These are phyloP conservation scores for Trichoderma brevicompactum DNA, from an alignment of 2,329 filamentous ascomycete species.

Conservation along the genomic window DNA sequence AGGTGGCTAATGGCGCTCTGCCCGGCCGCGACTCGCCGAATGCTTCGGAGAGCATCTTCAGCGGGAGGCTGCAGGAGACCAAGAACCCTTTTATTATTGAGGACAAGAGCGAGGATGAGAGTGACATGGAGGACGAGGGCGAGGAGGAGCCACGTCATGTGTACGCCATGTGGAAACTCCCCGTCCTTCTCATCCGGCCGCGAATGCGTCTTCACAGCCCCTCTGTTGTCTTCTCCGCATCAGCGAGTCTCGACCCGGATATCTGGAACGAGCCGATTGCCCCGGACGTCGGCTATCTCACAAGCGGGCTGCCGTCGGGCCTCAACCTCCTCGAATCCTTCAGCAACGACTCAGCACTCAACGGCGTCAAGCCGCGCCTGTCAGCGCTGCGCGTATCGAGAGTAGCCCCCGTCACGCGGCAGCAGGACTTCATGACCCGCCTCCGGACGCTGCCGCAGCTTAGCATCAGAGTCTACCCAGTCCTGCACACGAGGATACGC, in stretches of 20 bases:
- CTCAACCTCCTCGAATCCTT: conserved; percentile 80
- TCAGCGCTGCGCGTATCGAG: conserved; percentile 76
- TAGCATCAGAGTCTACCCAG: conserved; percentile 67
- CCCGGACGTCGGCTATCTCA: conserved; percentile 64
- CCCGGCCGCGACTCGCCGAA: conserved; percentile 52
- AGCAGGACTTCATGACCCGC: conserved; percentile 64
- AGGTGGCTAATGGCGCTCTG: conserved; percentile 62
- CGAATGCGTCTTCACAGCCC: conserved; percentile 69
- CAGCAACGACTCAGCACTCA: conserved; percentile 65
- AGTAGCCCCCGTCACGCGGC: conserved; percentile 69
- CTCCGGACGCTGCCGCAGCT: conserved; percentile 67
- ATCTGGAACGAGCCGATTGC: conserved; percentile 36
- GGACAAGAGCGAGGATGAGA: conserved; percentile 43
- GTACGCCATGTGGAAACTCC: conserved; percentile 64
- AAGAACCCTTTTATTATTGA: conserved; percentile 57
- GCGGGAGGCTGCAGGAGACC: conserved; percentile 54
- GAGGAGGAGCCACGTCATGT: conserved; percentile 45
- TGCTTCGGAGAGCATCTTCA: conserved; percentile 64
- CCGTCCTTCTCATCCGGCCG: conserved; percentile 62
- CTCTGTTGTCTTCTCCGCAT: conserved; percentile 66
- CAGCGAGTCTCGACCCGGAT: conserved; percentile 62
- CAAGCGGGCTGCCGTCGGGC: conserved; percentile 69
- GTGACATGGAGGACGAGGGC: conserved; percentile 35
- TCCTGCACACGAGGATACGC: conserved; percentile 72
- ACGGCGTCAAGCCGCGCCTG: conserved; percentile 65